Base-by-base conservation (phyloP, 495 filamentous ascomycete genomes). In the Chaetomium fimeti region DNA sequence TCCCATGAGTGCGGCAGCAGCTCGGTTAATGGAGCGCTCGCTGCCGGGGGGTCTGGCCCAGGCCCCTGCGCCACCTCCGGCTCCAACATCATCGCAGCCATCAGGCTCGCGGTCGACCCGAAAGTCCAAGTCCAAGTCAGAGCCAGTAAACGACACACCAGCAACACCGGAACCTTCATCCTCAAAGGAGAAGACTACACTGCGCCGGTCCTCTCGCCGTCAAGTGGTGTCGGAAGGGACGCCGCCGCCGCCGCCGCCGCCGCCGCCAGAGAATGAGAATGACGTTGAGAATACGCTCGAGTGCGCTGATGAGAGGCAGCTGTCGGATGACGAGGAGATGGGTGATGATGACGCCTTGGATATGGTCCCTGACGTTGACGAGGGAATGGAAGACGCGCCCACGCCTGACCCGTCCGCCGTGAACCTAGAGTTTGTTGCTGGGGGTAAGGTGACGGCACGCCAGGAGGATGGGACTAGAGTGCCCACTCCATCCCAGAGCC, bases 381-480 rank as follows among this genome's bases (percentile, higher is more conserved):
- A 95, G 49, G 91, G 93, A 22, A 85, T 96, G 76, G 89, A 92
- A 25, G 88, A 91, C 47, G 81, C 81, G 15, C 80, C 77, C 29
- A 79, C 81, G 4, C 83, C 88, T 65, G 94, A 98, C 67, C 90
- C 92, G 0, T 88, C 88, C 1, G 92, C 94, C 5, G 91, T 98
- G 22, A 97, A 92, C 71, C 84, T 99, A 74, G 93, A 98, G 74
- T 88, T 97, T 53, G 93, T 87, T 32, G 88, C 91, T 25, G 91
- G 88, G 2, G 94, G 93, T 32, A 97, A 92, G 72, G 90, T 98
- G 15, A 97, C 92, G 2, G 94, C 94, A n/a, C 89, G 91, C 32
- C 96, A 95, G 73, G 94, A 98, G 72, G 94, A 98, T 73, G 95
- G 94, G 2, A 96, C 91, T 16, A 78, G 90, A 58, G 88, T 98